These are phyloP conservation scores for Trichocladium antarcticum DNA, from an alignment of 495 filamentous ascomycete species.

Conservation along the genomic window DNA sequence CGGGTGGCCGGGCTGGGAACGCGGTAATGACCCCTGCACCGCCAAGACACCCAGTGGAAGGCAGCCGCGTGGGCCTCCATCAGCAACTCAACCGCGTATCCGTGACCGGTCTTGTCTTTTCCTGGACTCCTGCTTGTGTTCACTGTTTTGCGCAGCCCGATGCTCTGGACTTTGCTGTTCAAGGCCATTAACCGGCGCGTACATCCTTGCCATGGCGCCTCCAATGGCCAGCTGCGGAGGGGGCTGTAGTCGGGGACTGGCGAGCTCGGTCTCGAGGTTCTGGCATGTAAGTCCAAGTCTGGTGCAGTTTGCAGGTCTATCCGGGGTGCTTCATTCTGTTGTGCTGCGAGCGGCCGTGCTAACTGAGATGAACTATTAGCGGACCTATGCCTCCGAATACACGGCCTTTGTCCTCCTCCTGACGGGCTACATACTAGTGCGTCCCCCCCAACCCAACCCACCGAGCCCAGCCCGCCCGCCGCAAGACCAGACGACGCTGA, in stretches of 20 bases:
- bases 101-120: too few relatives aligned
- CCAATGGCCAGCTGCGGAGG: constrained; percentile 12
- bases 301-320: not conserved
- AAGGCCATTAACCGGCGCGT: constrained; percentile 35
- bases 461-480: too few relatives aligned
- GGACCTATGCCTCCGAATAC: constrained; percentile 80
- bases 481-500: too few relatives aligned
- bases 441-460: constrained; percentile 15
- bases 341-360: not conserved
- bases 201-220: constrained; percentile 33
- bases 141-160: constrained; percentile 1
- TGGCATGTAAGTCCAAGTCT: constrained; percentile 32
- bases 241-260: constrained; percentile 10
- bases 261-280: constrained; percentile 39
- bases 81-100: too few relatives aligned
- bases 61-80: too few relatives aligned
- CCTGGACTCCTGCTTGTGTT: not conserved
- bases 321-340: not conserved
- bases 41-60: too few relatives aligned
- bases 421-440: constrained; percentile 53
- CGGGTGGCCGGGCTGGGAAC: too few relatives aligned
- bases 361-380: constrained; percentile 31
- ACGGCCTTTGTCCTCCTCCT: constrained; percentile 62
- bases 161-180: constrained; percentile 26
- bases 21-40: too few relatives aligned